Evolutionary conservation across 148 eudicot genomes (phyloP).

Genomic region (Cornus kousa): DNA sequence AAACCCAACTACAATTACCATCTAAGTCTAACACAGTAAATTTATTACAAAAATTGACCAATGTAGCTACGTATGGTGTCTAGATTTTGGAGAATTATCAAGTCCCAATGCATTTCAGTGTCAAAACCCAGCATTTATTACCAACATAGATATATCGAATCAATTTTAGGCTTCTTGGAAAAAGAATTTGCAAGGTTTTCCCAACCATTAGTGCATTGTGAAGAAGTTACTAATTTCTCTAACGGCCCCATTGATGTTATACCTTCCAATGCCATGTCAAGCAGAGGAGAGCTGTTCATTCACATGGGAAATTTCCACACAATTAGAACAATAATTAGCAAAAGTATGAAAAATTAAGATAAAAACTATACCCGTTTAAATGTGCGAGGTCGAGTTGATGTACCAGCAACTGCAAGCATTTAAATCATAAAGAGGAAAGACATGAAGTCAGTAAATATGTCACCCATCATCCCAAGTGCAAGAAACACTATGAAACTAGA

Average conservation of each 20-base stretch:
- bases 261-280: neutral
- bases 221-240: neutral
- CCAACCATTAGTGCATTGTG: neutral
- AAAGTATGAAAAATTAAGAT: neutral
- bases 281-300: neutral
- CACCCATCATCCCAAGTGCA: neutral
- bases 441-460: neutral
- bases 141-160: neutral
- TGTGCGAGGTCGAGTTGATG: neutral
- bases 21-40: too few species aligned
- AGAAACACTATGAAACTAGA: neutral
- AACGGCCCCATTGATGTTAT: neutral
- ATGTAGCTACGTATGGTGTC: too few species aligned
- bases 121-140: neutral
- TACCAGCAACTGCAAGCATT: neutral
- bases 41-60: too few species aligned
- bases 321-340: neutral
- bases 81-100: too few species aligned
- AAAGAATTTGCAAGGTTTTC: neutral
- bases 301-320: neutral
- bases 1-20: neutral
- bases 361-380: neutral
- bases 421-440: neutral
- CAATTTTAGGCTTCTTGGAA: neutral
- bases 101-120: neutral